These are phyloP conservation scores for Epicoccum sorghinum DNA, from an alignment of 2,329 filamentous ascomycete genomes.

Conservation along the genomic window DNA sequence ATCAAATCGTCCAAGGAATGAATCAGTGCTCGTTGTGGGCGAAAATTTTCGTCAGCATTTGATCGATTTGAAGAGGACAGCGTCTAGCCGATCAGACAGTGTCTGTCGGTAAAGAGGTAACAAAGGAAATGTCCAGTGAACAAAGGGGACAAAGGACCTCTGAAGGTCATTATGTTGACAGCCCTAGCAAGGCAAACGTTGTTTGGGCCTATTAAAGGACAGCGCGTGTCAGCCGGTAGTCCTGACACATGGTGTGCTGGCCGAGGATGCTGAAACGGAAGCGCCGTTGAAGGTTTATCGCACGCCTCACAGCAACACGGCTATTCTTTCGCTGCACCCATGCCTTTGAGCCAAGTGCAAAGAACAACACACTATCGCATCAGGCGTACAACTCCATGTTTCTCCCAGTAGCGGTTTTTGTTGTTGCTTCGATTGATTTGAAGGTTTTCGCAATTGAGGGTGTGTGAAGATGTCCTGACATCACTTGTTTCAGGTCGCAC, in stretches of 20 bases:
- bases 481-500: conserved; percentile 11
- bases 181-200: background rate
- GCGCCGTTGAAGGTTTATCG: background rate
- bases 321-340: too few relatives aligned
- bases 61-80: background rate
- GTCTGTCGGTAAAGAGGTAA: conserved; percentile 1
- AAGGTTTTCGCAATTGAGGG: background rate
- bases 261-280: conserved; percentile 10
- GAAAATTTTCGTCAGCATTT: background rate
- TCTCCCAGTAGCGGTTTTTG: too few relatives aligned
- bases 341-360: too few relatives aligned
- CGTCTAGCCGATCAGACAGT: conserved; percentile 1
- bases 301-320: background rate
- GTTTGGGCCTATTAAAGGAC: conserved; percentile 2
- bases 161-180: conserved; percentile 5
- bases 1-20: background rate
- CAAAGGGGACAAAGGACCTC: background rate
- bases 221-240: conserved; percentile 11
- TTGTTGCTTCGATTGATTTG: background rate
- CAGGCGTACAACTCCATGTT: too few relatives aligned
- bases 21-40: background rate
- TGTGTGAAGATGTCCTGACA: background rate
- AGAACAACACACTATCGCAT: too few relatives aligned
- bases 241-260: conserved; percentile 11
- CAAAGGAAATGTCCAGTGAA: background rate